A percentile compares a stretch with the other conserved stretches of the same genome.
Conservation (phyloP, 169 alveolate genomes). For the Plasmodium sp. region DNA sequence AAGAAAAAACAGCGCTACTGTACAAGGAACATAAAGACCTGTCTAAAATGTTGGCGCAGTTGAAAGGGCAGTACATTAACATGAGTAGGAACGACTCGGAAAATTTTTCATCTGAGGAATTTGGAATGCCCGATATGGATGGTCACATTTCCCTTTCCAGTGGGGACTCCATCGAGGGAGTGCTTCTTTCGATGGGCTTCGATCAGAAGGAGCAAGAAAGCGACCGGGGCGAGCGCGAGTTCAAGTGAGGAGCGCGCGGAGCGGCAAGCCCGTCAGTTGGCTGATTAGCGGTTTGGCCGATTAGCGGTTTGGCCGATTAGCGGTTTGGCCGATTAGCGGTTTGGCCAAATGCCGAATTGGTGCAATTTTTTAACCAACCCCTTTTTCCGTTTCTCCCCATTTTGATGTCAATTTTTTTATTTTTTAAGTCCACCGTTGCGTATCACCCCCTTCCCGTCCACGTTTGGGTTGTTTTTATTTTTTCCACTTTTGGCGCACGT, state of each 20-base stretch:
- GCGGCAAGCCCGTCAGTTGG: neutral
- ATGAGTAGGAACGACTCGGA: constrained; percentile 29
- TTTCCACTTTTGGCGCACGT: neutral
- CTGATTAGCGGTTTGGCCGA: neutral
- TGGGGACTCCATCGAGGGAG: neutral
- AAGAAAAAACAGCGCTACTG: constrained; percentile 35
- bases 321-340: neutral
- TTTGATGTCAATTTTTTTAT: neutral
- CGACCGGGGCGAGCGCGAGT: neutral
- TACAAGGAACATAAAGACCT: constrained; percentile 48
- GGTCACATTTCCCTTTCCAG: constrained; percentile 5
- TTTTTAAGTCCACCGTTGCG: neutral
- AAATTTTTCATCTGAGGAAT: constrained; percentile 19
- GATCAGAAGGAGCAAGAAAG: neutral
- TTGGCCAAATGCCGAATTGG: neutral
- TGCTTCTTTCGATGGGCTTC: neutral
- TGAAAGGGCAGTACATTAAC: constrained; percentile 36
- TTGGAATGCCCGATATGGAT: neutral
- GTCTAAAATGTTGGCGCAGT: constrained; percentile 34
- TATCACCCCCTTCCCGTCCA: neutral
- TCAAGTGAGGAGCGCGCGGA: neutral
- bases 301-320: neutral
- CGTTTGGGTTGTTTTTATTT: neutral
- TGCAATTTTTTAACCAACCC: neutral
- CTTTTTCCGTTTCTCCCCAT: neutral